Evolutionary conservation across 441 rosid species (phyloP), one percentile per base, ranked within the genome.

Genomic region (Erysimum cheiri): DNA sequence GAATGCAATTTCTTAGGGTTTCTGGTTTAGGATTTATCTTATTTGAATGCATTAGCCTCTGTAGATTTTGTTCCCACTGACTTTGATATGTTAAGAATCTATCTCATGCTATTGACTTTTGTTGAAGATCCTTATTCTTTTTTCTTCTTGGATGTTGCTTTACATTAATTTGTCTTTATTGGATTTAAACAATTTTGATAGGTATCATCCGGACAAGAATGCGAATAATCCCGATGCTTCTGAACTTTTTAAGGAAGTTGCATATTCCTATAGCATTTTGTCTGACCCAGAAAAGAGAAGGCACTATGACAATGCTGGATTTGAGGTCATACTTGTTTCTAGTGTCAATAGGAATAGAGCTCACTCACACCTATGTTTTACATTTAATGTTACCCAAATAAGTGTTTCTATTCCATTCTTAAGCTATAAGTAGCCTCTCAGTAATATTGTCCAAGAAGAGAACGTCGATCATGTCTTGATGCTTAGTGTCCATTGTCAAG

Each of bases 201-300:
- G 99, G 83, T 95, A 92, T 78, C 99, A 95, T 84, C 98, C 98
- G 19, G 98, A 92, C 73, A 94, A 94, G 84, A 94, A 94, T 80
- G 97, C 78, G 28, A 88, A 75, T 78, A 92, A 94, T 74, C 98
- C 99, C 2, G 98, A 94, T 76, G 99, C 99, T 56, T 86, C 98
- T 14, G 99, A 94, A 36, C 88, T 77, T 64, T 94, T 94, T 77
- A 92, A 92, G 82, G 99, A 94, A 82, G 99, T 90, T 74, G 98
- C 98, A 36, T 94, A 84, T 84, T 94, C 99, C 0, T 94, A 94
- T 78, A 90, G 92, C 81, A 92, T 95, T 71, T 84, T 95, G 78
- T 88, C 99, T 62, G 99, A 92, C 58, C 98, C 98, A 36, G 99
- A 95, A 75, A 95, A 95, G 85, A 88, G 94, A 78, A 92, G 98